A percentile compares a stretch with the other conserved stretches of the same genome.
Evolutionary conservation across 331 rosid species (phyloP).

Genomic region (Ulmus americana): DNA sequence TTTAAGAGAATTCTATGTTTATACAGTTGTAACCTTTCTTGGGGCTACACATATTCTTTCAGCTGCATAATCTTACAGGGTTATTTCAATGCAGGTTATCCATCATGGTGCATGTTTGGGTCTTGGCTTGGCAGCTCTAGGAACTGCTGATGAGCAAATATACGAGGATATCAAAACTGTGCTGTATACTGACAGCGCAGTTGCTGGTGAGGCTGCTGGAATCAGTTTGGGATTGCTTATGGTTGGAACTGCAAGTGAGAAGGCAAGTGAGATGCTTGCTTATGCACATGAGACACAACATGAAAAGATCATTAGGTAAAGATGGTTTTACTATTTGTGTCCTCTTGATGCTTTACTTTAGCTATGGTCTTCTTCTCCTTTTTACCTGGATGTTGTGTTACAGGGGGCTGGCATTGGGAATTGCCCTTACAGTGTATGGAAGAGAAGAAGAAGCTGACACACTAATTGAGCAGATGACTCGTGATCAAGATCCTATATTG

Average conservation of each 20-base stretch:
- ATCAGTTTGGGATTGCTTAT: conserved; percentile 94
- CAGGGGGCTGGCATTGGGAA: conserved; percentile 91
- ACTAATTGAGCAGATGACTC: conserved; percentile 91
- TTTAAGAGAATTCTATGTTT: conserved; percentile 1
- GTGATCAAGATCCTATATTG: conserved; percentile 90
- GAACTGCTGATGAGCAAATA: conserved; percentile 90
- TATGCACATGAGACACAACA: conserved; percentile 96
- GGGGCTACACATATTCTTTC: neutral
- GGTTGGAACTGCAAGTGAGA: conserved; percentile 98
- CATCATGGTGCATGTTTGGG: conserved; percentile 98
- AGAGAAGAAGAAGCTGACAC: conserved; percentile 99
- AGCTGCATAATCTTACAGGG: conserved; percentile 10
- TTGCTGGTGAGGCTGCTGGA: conserved; percentile 98
- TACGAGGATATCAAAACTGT: conserved; percentile 79
- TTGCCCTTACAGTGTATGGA: conserved; percentile 93
- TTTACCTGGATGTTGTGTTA: conserved; percentile 19
- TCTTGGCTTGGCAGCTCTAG: conserved; percentile 91
- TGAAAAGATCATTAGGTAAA: conserved; percentile 82
- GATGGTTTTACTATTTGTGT: conserved; percentile 10
- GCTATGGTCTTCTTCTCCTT: neutral
- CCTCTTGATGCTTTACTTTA: conserved; percentile 9
- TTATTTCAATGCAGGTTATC: conserved; percentile 60
- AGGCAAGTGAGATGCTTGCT: conserved; percentile 92
- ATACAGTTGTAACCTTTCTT: neutral
- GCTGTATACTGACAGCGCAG: conserved; percentile 91